Conservation (phyloP, 495 filamentous ascomycete species). For the Articulospora tetracladia region DNA sequence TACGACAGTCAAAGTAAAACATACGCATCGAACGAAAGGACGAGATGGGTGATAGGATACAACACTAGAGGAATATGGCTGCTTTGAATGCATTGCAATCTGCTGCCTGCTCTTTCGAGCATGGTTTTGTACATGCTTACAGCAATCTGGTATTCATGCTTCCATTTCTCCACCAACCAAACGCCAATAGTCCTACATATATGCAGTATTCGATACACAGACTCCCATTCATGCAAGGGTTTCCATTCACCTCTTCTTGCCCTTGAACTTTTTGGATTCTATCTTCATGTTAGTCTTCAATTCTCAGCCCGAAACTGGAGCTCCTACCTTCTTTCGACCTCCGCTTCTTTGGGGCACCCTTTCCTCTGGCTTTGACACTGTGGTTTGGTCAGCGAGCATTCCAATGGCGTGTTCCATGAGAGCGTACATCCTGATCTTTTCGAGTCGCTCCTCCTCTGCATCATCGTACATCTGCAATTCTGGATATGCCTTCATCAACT, state of each 20-base stretch:
- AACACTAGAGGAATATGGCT: too few species aligned
- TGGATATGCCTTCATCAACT: conserved; percentile 61
- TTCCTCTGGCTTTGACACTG: conserved; percentile 74
- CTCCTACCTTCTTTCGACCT: conserved; percentile 60
- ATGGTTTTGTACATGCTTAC: not conserved
- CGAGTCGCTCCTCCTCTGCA: conserved; percentile 70
- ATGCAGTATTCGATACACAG: conserved; percentile 14
- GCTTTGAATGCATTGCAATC: too few species aligned
- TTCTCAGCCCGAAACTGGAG: not conserved
- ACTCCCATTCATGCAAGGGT: not conserved
- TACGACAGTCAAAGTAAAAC: not conserved
- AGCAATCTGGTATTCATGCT: not conserved
- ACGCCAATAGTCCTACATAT: conserved; percentile 20
- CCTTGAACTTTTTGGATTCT: conserved; percentile 35
- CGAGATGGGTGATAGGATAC: not conserved
- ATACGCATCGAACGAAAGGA: not conserved
- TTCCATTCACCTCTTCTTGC: conserved; percentile 23
- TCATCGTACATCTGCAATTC: conserved; percentile 66
- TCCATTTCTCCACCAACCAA: conserved; percentile 8
- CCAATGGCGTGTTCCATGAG: conserved; percentile 12
- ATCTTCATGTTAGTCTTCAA: conserved; percentile 1
- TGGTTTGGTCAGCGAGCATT: conserved; percentile 25
- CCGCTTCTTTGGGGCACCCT: conserved; percentile 92
- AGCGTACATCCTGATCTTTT: conserved; percentile 65
- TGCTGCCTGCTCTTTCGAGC: not conserved